Base-by-base conservation (phyloP, 768 basidiomycete species). In the Kwoniella sp. region DNA sequence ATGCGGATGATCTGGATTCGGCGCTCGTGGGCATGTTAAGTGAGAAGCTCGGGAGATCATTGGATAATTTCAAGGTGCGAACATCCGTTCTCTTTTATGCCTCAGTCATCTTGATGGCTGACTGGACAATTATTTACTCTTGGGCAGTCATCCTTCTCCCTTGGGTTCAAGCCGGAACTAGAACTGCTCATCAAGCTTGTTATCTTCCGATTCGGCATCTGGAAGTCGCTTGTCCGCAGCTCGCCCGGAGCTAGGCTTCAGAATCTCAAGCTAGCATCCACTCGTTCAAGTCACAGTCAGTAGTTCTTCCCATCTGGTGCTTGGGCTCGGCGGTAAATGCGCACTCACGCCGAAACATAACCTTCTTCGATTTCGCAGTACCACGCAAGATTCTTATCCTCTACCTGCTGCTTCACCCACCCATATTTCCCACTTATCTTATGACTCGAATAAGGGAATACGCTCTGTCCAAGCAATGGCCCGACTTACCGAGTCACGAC, bases 1-100 rank as follows among this genome's bases (percentile, higher is more conserved):
- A 98, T 79, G 87, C 94, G 2, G 89, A 92, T 72, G 84, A 94
- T 25, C 85, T 97, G 54, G 95, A 98, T 82, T 86, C 88, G 70
- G 93, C 96, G 68, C 86, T 98, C 20, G 86, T 90, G 31, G 85
- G 87, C 29, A 82, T 96, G 65, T 84, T 98, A 31, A 87, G 87
- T 73, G 90, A 90, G 59, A 93, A 93, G n/a, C 79, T 97, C 54
- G 83, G 84, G 67, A 89, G 86, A 65, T 87, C 93, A 0, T 80
- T 95, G 23, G 84, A 85, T 26, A 81, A 87, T 15, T 82, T 91
- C 55, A 86, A 86, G 70, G 92, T 92, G 81, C 67, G 87, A 17
- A 17, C 41, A 45, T 45, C 34, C 20, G 28, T 57, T 22, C 20
- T 28, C 23, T 34, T 20, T 15, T 41, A 48, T 48, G 23, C 7